These are phyloP conservation scores for Beverwykella pulmonaria DNA, from an alignment of 495 filamentous ascomycete species.

Conservation along the genomic window DNA sequence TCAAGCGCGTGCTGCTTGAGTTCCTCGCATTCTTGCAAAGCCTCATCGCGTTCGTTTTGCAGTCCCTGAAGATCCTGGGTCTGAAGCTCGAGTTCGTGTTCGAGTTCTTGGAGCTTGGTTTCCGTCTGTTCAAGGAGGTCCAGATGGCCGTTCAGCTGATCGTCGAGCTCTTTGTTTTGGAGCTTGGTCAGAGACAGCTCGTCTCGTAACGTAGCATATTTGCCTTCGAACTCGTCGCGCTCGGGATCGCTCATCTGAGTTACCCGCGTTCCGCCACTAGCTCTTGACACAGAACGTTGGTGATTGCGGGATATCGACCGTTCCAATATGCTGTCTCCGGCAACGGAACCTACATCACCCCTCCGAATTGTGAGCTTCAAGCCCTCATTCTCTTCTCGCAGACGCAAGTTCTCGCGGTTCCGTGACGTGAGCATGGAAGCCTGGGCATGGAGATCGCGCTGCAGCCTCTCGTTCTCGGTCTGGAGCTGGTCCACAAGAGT, in stretches of 20 bases:
- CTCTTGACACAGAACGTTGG: constrained; percentile 69
- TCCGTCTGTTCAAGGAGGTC: constrained; percentile 46
- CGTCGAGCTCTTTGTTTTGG: constrained; percentile 61
- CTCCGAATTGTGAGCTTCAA: constrained; percentile 83
- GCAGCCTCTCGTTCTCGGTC: constrained; percentile 89
- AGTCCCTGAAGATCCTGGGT: constrained; percentile 74
- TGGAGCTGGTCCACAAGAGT: constrained; percentile 81
- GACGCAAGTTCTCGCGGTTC: constrained; percentile 88
- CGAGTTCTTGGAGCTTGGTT: constrained; percentile 41
- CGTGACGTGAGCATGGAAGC: constrained; percentile 97
- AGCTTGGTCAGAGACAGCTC: constrained; percentile 81
- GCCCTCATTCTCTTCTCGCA: constrained; percentile 97
- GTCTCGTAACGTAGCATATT: constrained; percentile 81
- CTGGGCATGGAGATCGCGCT: constrained; percentile 90
- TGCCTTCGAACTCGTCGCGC: constrained; percentile 81
- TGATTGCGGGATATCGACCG: constrained; percentile 86
- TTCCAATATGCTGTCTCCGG: constrained; percentile 90
- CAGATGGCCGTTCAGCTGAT: constrained; percentile 48
- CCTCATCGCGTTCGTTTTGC: constrained; percentile 85
- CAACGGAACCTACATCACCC: constrained; percentile 64
- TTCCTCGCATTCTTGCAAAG: constrained; percentile 75
- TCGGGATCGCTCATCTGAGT: constrained; percentile 76
- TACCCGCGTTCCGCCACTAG: constrained; percentile 69
- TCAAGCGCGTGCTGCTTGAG: constrained; percentile 78
- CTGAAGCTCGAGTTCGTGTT: constrained; percentile 43